Base-by-base conservation (phyloP, 768 basidiomycete species). In the Collybiopsis luxurians region DNA sequence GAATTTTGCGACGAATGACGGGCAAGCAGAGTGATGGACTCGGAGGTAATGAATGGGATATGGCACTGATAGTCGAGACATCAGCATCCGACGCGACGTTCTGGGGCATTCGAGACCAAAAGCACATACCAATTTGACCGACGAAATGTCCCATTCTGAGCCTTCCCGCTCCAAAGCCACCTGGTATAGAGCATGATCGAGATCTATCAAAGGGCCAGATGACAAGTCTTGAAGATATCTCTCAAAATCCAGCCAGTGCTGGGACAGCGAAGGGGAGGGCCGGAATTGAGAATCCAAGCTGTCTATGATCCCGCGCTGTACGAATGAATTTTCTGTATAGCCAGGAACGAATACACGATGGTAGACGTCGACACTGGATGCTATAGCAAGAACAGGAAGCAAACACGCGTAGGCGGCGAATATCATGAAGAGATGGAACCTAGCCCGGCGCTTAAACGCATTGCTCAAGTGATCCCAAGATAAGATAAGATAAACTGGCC, bases 171-270 rank as follows among this genome's bases (percentile, higher is more conserved):
- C 74, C 60, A 93, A 73, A 44, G 91, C 87, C 45, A 92, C 71
- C 71, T 92, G 90, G 69, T 92, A 92, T 55, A 87, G 70, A 15
- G 81, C 77, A 9, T 72, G 70, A 52, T 75, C 71, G 15, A 69
- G 59, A 21, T 74, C 64, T 45, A 69, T 73, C 28, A 71, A 55
- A 38, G 40, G 23, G 27, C 10, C 26, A 2, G 43, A 26, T 23
- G 13, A 2, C 21, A 24, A 34, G 28, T 17, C 23, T 19, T 27
- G 21, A 28, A 80, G 65, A 17, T 64, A 61, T 47, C 74, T 70
- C 42, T 76, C 64, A 62, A 84, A 80, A 11, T 74, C 63, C 42
- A 60, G 69, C 31, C 86, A 69, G 68, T 86, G 82, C 55, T 80
- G 64, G 15, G 66, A 62, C 42, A 82, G 65, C 3, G 75, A 71